Base-by-base conservation (phyloP, 495 filamentous ascomycete species). In the Hypomontagnella monticulosa region DNA sequence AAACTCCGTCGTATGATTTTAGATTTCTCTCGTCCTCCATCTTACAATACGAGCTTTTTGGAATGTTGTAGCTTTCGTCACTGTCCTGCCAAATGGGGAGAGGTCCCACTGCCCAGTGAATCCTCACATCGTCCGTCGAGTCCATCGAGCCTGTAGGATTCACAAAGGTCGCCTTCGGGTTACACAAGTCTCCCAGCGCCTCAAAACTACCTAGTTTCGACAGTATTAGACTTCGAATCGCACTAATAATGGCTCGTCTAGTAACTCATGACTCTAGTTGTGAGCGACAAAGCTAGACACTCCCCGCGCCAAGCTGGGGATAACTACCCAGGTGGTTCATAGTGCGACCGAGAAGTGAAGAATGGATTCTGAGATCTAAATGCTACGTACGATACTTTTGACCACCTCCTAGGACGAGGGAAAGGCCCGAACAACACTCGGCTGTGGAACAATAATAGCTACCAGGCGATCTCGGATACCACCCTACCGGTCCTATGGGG, bases 361-460 rank as follows among this genome's bases (percentile, higher is more conserved):
- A 42, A 49, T 48, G 41, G 19, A 10, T 12, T 41, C 43, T 18
- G 36, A 63, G 43, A 36, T 41, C 42, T 1, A 42, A 34, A 23
- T 44, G 38, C 51, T 27, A 27, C 51, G 9, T 23, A 12, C 43
- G 27, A 43, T 56, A 36, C 37, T 50, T 44, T 56, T 32, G 9
- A 40, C n/a, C 32, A 4, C 36, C 50, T 49, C 60, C 37, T 51
- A 4, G 23, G 11, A 2, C 16, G 6, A 34, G 41, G 48, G 50
- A 62, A 62, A 62, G 51, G 50, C 42, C 59, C 59, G 42, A 55
- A 48, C 42, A 50, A 8, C 11, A 37, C 23, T 42, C 37, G 16
- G 34, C 34, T 12, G 30, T 48, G 36, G 30, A 27, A 62, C 32
- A 49, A 41, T 34, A 56, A 47, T 56, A 23, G 43, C 16, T 18